Evolutionary conservation across 2,329 filamentous ascomycete species (phyloP).

Genomic region (Tolypocladium tundrense): DNA sequence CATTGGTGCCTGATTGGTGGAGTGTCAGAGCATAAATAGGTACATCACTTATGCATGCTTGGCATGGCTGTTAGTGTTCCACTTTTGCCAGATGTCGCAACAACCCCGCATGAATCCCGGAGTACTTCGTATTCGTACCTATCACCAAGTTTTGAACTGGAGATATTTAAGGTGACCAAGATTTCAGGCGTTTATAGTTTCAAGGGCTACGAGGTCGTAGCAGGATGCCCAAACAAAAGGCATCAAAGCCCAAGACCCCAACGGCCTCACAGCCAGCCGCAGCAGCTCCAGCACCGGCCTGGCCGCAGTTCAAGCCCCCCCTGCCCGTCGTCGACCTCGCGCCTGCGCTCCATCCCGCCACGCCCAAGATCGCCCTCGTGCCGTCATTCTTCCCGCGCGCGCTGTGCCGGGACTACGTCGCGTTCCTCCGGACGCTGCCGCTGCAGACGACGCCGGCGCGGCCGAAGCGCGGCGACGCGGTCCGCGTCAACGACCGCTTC

Average conservation of each 20-base stretch:
- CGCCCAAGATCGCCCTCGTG: constrained; percentile 60
- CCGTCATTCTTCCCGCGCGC: constrained; percentile 63
- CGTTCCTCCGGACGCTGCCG: constrained; percentile 59
- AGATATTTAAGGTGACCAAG: no score
- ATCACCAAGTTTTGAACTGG: no score
- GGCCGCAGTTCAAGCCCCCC: constrained; percentile 62
- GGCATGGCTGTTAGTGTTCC: no score
- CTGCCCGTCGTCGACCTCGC: constrained; percentile 55
- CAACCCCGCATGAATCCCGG: no score
- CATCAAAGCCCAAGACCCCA: constrained; percentile 11
- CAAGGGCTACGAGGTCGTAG: not conserved
- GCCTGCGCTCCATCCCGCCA: constrained; percentile 40
- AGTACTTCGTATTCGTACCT: no score
- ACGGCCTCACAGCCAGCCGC: constrained; percentile 7
- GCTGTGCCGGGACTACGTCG: constrained; percentile 66
- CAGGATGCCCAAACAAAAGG: constrained; percentile 23
- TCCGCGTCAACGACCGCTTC: constrained; percentile 82
- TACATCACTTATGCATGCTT: no score
- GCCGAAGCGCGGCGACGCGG: constrained; percentile 70
- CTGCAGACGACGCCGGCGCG: constrained; percentile 68
- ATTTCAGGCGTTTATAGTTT: no score
- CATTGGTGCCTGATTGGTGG: not conserved
- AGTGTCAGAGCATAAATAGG: no score
- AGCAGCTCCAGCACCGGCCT: constrained; percentile 31
- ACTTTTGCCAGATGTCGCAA: no score